A percentile compares a stretch with the other conserved stretches of the same genome.
phyloP scores from a whole-genome alignment of 306 rosid species.

The Inga leiocalycina region DNA sequence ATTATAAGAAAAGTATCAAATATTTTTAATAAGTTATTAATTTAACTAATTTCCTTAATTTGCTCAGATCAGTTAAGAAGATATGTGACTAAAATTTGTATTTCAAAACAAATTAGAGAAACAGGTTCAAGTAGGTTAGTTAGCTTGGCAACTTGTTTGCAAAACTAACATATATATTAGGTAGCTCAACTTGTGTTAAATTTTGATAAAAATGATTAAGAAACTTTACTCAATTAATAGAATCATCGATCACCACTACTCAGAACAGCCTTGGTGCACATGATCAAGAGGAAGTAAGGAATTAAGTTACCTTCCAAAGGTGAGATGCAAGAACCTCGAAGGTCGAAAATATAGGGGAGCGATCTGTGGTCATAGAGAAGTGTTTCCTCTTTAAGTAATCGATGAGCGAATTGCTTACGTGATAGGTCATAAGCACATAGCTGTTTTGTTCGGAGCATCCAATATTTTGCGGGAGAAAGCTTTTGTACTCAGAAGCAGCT shows the following conservation, averaged over 20 bases:
- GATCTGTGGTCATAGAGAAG: conserved; percentile 25
- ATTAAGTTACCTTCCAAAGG: conserved; percentile 72
- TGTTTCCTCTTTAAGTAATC: conserved; percentile 51
- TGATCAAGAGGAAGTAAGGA: conserved; percentile 4
- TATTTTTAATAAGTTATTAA: too few species aligned
- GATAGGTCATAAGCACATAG: conserved; percentile 59
- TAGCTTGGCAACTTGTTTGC: neutral
- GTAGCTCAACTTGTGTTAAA: neutral
- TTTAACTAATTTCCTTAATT: too few species aligned
- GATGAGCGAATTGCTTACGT: conserved; percentile 48
- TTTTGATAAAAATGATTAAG: neutral
- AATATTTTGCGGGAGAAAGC: neutral
- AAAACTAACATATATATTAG: neutral
- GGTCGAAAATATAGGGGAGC: conserved; percentile 56
- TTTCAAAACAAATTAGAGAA: neutral
- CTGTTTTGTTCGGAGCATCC: conserved; percentile 31
- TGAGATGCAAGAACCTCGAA: conserved; percentile 78
- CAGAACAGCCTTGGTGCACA: neutral
- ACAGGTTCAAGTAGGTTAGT: neutral
- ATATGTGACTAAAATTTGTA: too few species aligned
- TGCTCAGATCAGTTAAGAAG: too few species aligned
- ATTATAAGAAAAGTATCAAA: too few species aligned
- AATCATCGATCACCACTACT: too few species aligned
- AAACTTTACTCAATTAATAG: neutral
- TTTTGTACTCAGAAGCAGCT: conserved; percentile 35